Conservation (phyloP, 129 eudicot genomes). For the Smallanthus sonchifolius region DNA sequence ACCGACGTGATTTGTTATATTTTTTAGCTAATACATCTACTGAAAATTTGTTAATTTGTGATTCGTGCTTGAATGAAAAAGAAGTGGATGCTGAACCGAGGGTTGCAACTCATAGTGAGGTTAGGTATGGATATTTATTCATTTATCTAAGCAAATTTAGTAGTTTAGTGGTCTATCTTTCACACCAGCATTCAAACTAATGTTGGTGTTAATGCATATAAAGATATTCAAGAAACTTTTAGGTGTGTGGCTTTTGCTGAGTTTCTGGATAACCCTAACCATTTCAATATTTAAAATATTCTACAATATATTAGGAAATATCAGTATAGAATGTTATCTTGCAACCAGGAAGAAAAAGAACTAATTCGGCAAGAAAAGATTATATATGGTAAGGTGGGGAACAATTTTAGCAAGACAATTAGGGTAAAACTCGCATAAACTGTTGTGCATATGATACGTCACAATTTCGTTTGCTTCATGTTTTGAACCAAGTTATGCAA, state of each 20-base stretch:
- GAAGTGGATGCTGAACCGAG: constrained; percentile 18
- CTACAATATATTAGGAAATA: not conserved
- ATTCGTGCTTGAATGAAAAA: constrained; percentile 13
- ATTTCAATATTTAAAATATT: not conserved
- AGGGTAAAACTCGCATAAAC: not conserved
- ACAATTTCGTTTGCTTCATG: not conserved
- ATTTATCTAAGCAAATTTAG: not conserved
- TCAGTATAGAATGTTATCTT: constrained; percentile 3
- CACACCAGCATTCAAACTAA: not conserved
- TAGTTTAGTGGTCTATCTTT: not conserved
- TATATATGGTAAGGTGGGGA: not conserved
- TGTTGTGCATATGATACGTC: not conserved
- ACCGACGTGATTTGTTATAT: not conserved
- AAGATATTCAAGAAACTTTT: not conserved
- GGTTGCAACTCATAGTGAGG: constrained; percentile 20
- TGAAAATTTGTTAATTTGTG: constrained; percentile 26
- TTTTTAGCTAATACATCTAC: constrained; percentile 1
- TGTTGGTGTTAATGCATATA: constrained; percentile 1
- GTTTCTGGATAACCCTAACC: not conserved
- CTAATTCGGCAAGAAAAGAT: constrained; percentile 1
- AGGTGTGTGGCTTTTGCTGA: constrained; percentile 5
- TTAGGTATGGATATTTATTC: constrained; percentile 17
- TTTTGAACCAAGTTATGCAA: not conserved
- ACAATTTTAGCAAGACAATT: not conserved
- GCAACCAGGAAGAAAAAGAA: not conserved